These are phyloP conservation scores for Flaveria floridana DNA, from an alignment of 140 eudicot genomes.

Conservation along the genomic window DNA sequence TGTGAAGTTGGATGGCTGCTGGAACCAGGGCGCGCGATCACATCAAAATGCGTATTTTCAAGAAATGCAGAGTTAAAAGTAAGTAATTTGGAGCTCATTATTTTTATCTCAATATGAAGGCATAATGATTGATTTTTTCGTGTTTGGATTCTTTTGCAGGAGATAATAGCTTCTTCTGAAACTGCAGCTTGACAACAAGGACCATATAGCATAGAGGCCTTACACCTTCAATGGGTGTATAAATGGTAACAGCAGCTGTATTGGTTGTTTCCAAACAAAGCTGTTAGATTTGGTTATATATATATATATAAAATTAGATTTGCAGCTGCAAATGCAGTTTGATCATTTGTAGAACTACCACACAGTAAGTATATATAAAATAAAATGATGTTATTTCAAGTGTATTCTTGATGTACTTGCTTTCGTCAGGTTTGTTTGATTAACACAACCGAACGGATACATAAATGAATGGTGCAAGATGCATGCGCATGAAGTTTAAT, in stretches of 20 bases:
- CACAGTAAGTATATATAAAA: slow-evolving; percentile 25
- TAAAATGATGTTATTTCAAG: slow-evolving; percentile 10
- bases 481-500: neutral
- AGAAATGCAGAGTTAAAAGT: slow-evolving; percentile 60
- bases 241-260: neutral
- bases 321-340: slow-evolving; percentile 22
- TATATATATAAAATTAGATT: slow-evolving; percentile 4
- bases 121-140: neutral
- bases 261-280: slow-evolving; percentile 7
- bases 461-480: neutral
- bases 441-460: neutral
- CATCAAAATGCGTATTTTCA: slow-evolving; percentile 76
- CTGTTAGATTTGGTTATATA: slow-evolving; percentile 22
- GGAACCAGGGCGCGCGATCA: slow-evolving; percentile 53
- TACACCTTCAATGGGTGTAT: neutral
- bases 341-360: slow-evolving; percentile 21
- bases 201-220: slow-evolving; percentile 12
- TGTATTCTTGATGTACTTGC: neutral
- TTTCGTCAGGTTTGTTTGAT: neutral
- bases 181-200: slow-evolving; percentile 9
- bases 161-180: slow-evolving; percentile 36
- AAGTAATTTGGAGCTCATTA: slow-evolving; percentile 9
- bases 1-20: slow-evolving; percentile 90
- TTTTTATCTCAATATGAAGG: neutral
- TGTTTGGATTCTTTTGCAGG: slow-evolving; percentile 35